Evolutionary conservation across 2,329 filamentous ascomycete species (phyloP), one percentile per base, ranked within the genome.

Genomic region (Coniochaeta prunicola): DNA sequence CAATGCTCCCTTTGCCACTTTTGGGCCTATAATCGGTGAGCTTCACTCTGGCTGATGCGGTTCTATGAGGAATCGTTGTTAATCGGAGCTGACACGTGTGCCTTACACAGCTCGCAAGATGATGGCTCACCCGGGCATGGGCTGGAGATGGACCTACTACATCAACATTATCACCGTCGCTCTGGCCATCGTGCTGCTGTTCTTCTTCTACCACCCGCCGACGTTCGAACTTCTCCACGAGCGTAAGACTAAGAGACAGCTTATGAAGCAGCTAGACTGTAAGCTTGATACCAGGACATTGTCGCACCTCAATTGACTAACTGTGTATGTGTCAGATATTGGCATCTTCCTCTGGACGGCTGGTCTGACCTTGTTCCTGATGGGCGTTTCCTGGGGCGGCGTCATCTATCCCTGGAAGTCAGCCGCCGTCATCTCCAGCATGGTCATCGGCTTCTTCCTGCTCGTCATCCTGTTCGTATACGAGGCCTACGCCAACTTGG

Each of bases 121-220:
- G 21, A 54, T 54, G 30, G 53, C 30, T 9, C 21, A 34, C 7
- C 68, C 70, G 1, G 67, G 63, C 15, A 66, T 74, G 8, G 70
- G 69, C 53, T 74, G 72, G 72, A 66, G 72, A 59, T 76, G 72
- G 71, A 73, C 71, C 36, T 75, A 72, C 60, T 74, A 74, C 61
- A 68, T 75, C 61, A 74, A 74, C 60, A 73, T 75, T 54, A 74
- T 73, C 21, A 64, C 68, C n/a, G 65, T 69, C 34, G 67, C 64
- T 2, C 64, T 72, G 4, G 66, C 71, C 21, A 68, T 72, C 45
- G 64, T 72, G 13, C 61, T 74, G 1, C 62, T 73, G 19, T 70
- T 70, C 62, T 53, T 74, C 60, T 76, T 74, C 60, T 76, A 76
- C 62, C 69, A 73, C 57, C 74, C 73, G 6, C 73, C 74, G 1